Conservation (phyloP, 148 eudicot genomes). For the Vaccinium myrtillus region DNA sequence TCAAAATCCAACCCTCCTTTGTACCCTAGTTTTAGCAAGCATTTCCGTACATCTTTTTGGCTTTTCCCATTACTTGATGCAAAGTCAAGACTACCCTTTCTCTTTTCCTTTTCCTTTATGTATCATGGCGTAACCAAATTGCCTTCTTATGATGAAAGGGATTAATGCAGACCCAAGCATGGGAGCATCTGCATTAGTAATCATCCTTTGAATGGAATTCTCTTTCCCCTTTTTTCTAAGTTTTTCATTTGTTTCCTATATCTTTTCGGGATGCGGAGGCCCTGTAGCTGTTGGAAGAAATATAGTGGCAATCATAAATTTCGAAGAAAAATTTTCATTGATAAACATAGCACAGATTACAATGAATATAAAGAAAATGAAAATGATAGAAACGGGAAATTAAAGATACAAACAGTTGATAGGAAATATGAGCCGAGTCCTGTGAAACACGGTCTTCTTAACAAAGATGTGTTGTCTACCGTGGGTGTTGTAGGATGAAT, state of each 20-base stretch:
- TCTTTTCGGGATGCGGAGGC: not conserved
- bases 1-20: not conserved
- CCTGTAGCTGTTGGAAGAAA: no score
- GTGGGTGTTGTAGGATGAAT: no score
- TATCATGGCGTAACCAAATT: not conserved
- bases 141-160: conserved; percentile 2
- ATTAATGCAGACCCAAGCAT: not conserved
- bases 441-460: no score
- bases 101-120: not conserved
- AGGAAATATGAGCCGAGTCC: no score
- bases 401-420: no score
- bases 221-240: not conserved
- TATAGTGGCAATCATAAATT: no score
- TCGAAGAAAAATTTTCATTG: no score
- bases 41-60: not conserved
- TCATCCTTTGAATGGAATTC: not conserved
- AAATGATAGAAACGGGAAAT: no score
- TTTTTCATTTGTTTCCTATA: no score
- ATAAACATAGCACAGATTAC: no score
- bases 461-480: no score
- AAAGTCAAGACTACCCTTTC: not conserved
- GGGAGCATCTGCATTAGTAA: not conserved
- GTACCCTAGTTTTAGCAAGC: not conserved
- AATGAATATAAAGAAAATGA: no score
- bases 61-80: not conserved